Percentiles rank a stretch among this genome's conserved stretches.
phyloP scores from a whole-genome alignment of 2,329 filamentous ascomycete genomes.

The Aspergillus felis region DNA sequence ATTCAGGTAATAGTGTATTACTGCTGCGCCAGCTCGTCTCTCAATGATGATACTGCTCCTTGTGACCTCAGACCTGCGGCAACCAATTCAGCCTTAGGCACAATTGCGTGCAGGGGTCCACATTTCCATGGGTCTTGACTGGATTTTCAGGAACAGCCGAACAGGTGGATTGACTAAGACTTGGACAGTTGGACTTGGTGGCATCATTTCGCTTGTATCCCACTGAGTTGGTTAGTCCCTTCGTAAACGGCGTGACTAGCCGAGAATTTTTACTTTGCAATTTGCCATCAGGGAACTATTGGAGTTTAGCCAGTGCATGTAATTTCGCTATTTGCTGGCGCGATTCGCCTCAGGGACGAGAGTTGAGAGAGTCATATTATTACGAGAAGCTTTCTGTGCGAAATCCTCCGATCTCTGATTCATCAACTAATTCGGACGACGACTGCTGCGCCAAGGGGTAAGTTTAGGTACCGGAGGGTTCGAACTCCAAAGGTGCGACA shows the following conservation, averaged over 20 bases:
- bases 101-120: neutral
- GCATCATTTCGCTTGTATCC: neutral
- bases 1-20: neutral
- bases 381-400: neutral
- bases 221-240: neutral
- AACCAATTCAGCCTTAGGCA: no score
- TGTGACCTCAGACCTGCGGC: neutral
- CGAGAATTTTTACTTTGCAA: neutral
- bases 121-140: neutral
- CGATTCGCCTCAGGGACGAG: neutral
- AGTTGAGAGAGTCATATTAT: neutral
- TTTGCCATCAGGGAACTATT: neutral
- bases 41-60: neutral
- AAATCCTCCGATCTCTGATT: neutral
- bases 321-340: neutral
- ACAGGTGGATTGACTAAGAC: neutral
- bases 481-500: neutral
- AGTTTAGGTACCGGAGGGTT: neutral
- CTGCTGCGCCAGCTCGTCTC: neutral
- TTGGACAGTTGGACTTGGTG: no score
- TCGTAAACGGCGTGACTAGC: neutral
- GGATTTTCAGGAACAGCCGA: constrained; percentile 2
- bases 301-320: neutral
- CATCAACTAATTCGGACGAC: neutral
- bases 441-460: neutral